Evolutionary conservation across 805 yeast species (phyloP), one percentile per base, ranked within the genome.

Genomic region (Candida stauntonica): DNA sequence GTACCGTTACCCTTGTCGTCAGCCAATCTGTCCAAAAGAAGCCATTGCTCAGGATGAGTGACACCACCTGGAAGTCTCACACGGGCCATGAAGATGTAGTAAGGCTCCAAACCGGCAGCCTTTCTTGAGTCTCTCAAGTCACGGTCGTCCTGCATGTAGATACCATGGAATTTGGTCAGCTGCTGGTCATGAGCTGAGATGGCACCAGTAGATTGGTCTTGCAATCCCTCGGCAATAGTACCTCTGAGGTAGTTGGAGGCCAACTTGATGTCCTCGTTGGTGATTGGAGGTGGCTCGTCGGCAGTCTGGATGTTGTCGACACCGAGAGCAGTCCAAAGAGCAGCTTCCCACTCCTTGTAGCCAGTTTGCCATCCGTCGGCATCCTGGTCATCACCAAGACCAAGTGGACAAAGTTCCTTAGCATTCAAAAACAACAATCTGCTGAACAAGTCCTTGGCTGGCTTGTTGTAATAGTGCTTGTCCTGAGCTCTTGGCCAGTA

Each of bases 401-500:
- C 97, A 31, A 88, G 63, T 3, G 83, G 85, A 41, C 77, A 74
- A 38, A 91, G 65, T 43, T 77, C 78, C 44, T 72, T 77, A 44
- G 84, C 96, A 30, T 95, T 93, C 42, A 86, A 70, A 42, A 81
- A 66, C 46, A 65, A 67, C 46, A 91, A 64, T 46, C 81, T 79
- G 46, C 74, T 75, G 57, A 64, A 68, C 47, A 91, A 66, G 60
- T 88, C 96, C 48, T 72, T 73, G 15, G 82, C 76, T 13, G 98
- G 98, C 61, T 88, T 89, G 70, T 91, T 91, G 67, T 87, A 91
- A 67, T 86, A 91, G 61, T 85, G 91, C 51, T 80, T 79, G 66
- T 91, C 98, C 63, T 91, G 95, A 62, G 86, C 86, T 66, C 98
- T 78, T 52, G 98, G 98, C 98, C 98, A 91, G 60, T 93, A 93